phyloP scores from a whole-genome alignment of 169 alveolate species.

The Cryptosporidium tyzzeri region DNA sequence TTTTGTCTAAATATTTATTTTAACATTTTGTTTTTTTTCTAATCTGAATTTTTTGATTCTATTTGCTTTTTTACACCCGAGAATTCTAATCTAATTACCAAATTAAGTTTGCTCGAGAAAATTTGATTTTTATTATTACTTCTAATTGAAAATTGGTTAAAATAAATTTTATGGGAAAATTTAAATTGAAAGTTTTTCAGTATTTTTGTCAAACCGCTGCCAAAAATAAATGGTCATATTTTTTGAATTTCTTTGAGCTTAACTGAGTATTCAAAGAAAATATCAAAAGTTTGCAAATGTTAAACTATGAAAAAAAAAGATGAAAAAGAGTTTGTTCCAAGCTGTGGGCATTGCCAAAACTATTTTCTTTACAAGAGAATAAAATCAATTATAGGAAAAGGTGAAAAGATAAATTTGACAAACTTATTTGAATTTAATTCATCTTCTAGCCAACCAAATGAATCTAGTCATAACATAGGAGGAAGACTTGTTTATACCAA shows the following conservation, averaged over 20 bases:
- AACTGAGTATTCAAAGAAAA: conserved; percentile 1
- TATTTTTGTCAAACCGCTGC: not conserved
- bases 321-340: conserved; percentile 18
- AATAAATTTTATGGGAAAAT: not conserved
- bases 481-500: conserved; percentile 43
- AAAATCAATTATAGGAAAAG: not conserved
- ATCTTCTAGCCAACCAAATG: not conserved
- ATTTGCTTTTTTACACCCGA: no score
- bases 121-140: not conserved
- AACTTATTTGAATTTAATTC: not conserved
- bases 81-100: no score
- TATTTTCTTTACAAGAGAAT: not conserved
- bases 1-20: conserved; percentile 7
- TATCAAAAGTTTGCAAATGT: not conserved
- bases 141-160: not conserved
- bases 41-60: no score
- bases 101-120: not conserved
- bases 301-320: conserved; percentile 10
- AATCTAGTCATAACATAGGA: not conserved
- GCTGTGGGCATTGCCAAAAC: conserved; percentile 22
- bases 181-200: not conserved
- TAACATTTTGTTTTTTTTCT: not conserved
- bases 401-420: not conserved
- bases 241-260: not conserved
- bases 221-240: not conserved